Evolutionary conservation across 345 rosid species (phyloP).

Genomic region (Rhodamnia rubescens): DNA sequence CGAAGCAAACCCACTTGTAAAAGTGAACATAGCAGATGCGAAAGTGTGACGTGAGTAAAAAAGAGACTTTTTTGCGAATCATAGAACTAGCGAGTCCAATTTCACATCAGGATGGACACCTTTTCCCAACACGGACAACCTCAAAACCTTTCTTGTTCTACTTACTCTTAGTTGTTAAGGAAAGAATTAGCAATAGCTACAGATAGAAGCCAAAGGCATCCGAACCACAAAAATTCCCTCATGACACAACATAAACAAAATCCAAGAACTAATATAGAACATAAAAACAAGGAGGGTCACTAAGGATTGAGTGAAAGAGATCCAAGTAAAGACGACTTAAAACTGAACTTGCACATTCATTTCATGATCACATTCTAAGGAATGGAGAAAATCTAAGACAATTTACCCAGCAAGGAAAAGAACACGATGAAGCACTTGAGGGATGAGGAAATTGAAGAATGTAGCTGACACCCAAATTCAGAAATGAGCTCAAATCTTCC

Average conservation of each 20-base stretch:
- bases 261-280: neutral
- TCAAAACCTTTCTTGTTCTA: neutral
- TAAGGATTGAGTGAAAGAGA: neutral
- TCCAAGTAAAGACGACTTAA: neutral
- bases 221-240: neutral
- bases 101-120: neutral
- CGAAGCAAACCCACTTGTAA: neutral
- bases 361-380: neutral
- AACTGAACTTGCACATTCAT: neutral
- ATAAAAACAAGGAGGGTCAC: neutral
- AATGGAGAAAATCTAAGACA: neutral
- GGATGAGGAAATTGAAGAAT: neutral
- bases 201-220: neutral
- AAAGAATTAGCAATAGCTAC: neutral
- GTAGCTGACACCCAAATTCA: neutral
- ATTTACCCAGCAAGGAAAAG: neutral
- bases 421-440: neutral
- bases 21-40: neutral
- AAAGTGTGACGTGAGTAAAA: neutral
- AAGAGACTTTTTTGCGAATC: neutral
- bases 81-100: neutral
- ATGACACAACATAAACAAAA: neutral
- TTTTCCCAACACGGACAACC: neutral
- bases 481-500: neutral
- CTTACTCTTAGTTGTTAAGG: neutral